Base-by-base conservation (phyloP, 768 basidiomycete species). In the Psilocybe azurescens region DNA sequence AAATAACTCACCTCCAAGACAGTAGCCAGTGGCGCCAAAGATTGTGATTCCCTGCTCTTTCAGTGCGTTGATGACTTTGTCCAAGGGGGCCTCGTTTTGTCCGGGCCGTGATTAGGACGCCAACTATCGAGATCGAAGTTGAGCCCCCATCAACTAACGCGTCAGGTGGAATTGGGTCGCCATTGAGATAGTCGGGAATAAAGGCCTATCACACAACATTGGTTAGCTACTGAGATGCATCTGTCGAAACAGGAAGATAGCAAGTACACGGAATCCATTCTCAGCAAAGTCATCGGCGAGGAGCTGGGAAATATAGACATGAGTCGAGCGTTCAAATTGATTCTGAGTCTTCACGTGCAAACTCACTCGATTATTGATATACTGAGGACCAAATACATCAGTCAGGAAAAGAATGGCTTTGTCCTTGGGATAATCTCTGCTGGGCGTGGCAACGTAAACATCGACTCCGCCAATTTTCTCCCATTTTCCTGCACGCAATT, bases 11-110 rank as follows among this genome's bases (percentile, higher is more conserved):
- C 84, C 89, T 62, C 88, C 87, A 59, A 83, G 86, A 76, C 91
- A 93, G 77, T 85, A 91, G 2, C 88, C 89, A 5, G 82, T 81
- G 0, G 86, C 84, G 0, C 75, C 88, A 58, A 91, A 81, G 6
- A 69, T 71, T 3, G 76, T 84, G n/a, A 91, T 76, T 2, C 52
- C 52, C 32, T 82, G 67, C 29, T 73, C 81, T 67, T 84, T 86
- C 61, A 93, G 79, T 0, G 76, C 82, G 3, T 69, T 72, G 33
- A 89, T 77, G 47, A 88, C 83, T 44, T 80, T 83, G 73, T 90
- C 80, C 24, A 90, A 59, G 2, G 65, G 2, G 84, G 83, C 13
- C 83, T 82, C 1, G 82, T 84, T 6, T 66, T 47, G 0, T 67
- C 77, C 13, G 64, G 24, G 3, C 68, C 70, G 62, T 89, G 88